Conservation (phyloP, 2,329 filamentous ascomycete species). For the Herpotrichia juniperi region DNA sequence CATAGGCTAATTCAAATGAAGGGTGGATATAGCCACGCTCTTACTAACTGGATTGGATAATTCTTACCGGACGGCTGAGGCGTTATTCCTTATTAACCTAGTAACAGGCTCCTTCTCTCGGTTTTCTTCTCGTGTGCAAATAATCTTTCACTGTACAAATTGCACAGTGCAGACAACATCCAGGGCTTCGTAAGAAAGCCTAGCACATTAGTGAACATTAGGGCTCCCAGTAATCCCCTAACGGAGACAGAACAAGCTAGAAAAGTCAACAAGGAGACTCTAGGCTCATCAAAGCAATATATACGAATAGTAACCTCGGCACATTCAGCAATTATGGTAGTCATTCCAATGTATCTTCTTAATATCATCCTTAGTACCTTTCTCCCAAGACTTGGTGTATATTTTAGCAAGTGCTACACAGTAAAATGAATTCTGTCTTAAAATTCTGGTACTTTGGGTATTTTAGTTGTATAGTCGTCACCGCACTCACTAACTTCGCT, state of each 20-base stretch:
- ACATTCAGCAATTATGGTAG: slow-evolving; percentile 16
- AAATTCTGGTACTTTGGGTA: neutral
- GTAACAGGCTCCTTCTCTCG: slow-evolving; percentile 16
- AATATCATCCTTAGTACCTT: slow-evolving; percentile 12
- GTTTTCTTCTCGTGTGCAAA: slow-evolving; percentile 19
- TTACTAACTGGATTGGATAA: slow-evolving; percentile 8
- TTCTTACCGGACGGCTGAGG: slow-evolving; percentile 19
- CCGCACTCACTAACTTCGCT: neutral
- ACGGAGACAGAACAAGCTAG: neutral
- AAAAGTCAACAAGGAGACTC: neutral
- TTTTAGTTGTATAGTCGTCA: slow-evolving; percentile 1
- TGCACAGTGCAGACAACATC: slow-evolving; percentile 14
- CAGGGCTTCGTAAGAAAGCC: slow-evolving; percentile 15
- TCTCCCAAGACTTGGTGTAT: slow-evolving; percentile 16
- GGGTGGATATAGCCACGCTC: slow-evolving; percentile 21
- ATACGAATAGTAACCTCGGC: slow-evolving; percentile 6
- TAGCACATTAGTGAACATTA: neutral
- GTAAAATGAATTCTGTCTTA: neutral
- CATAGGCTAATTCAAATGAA: slow-evolving; percentile 4
- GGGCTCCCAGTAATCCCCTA: neutral
- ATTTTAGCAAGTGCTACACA: slow-evolving; percentile 9
- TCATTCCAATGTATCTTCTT: slow-evolving; percentile 11
- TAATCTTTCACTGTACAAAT: slow-evolving; percentile 10
- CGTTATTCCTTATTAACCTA: slow-evolving; percentile 17
- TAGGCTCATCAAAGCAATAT: neutral